These are phyloP conservation scores for Bonia amplexicaulis DNA, from an alignment of 176 grass and related monocot genomes.

Conservation along the genomic window DNA sequence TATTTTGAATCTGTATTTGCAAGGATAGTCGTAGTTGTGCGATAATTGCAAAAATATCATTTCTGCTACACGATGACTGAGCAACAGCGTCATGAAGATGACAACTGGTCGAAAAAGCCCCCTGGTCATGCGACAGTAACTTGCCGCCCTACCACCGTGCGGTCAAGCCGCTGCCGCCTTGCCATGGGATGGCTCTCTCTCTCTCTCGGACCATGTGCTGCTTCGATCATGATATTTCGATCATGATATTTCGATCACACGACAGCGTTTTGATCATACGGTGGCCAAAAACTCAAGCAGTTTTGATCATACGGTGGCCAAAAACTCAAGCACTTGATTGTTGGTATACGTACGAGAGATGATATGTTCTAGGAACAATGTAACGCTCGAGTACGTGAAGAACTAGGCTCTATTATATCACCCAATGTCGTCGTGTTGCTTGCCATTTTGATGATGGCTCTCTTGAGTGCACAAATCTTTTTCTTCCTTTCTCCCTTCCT, in stretches of 20 bases:
- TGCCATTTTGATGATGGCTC: not conserved
- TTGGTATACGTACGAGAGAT: not conserved
- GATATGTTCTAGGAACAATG: not conserved
- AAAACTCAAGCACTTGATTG: not conserved
- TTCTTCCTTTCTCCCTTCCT: not conserved
- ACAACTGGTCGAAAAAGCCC: too few species aligned
- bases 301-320: too few species aligned
- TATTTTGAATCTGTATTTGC: too few species aligned
- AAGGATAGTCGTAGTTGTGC: too few species aligned
- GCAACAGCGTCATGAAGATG: accelerated
- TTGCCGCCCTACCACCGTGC: too few species aligned
- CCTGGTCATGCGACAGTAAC: accelerated
- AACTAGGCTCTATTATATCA: not conserved
- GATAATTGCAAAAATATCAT: too few species aligned
- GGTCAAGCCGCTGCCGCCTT: too few species aligned
- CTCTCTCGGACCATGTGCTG: too few species aligned
- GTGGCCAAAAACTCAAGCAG: too few species aligned
- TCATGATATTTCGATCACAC: too few species aligned
- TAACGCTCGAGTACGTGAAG: not conserved
- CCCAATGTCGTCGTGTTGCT: not conserved
- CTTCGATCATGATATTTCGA: too few species aligned
- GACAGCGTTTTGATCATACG: accelerated
- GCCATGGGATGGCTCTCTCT: too few species aligned
- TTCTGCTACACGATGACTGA: accelerated
- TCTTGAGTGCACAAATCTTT: not conserved